Percentiles rank a stretch among this genome's conserved stretches.
phyloP scores from a whole-genome alignment of 495 filamentous ascomycete genomes.

The Daldinia caldariorum region DNA sequence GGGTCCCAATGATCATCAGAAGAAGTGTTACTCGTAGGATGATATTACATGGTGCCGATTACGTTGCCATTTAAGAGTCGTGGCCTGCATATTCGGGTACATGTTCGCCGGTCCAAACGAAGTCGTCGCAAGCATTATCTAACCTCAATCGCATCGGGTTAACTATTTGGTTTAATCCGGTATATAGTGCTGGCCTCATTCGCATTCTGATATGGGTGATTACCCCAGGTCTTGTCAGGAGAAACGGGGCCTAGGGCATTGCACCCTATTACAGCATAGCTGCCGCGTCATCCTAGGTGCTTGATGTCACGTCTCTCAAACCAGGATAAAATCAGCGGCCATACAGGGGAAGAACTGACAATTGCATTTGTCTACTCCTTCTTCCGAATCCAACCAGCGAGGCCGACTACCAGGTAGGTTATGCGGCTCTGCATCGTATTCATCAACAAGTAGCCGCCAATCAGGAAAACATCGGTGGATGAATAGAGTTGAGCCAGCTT shows the following conservation, averaged over 20 bases:
- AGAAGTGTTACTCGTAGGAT: background rate
- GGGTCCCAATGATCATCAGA: background rate
- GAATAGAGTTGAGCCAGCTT: slow-evolving; percentile 1
- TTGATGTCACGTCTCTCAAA: slow-evolving; percentile 27
- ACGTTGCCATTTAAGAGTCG: background rate
- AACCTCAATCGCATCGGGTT: background rate
- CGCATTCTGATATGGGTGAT: background rate
- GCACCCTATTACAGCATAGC: slow-evolving; percentile 12
- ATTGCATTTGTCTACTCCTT: slow-evolving; percentile 6
- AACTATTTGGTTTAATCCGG: background rate
- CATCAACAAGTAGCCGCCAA: background rate
- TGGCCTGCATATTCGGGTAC: background rate
- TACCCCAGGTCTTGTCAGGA: slow-evolving; percentile 4
- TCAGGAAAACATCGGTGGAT: background rate
- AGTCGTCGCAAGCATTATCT: background rate
- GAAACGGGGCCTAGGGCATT: slow-evolving; percentile 10
- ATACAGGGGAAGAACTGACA: background rate
- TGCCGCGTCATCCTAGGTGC: slow-evolving; percentile 33
- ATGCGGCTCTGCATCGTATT: background rate
- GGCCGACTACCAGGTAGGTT: background rate
- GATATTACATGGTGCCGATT: background rate
- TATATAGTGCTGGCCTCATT: background rate
- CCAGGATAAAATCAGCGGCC: slow-evolving; percentile 23
- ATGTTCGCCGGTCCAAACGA: background rate
- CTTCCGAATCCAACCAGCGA: slow-evolving; percentile 3